Base-by-base conservation (phyloP, 192 early-diverging fungal genomes). In the Coemansia sp. region DNA sequence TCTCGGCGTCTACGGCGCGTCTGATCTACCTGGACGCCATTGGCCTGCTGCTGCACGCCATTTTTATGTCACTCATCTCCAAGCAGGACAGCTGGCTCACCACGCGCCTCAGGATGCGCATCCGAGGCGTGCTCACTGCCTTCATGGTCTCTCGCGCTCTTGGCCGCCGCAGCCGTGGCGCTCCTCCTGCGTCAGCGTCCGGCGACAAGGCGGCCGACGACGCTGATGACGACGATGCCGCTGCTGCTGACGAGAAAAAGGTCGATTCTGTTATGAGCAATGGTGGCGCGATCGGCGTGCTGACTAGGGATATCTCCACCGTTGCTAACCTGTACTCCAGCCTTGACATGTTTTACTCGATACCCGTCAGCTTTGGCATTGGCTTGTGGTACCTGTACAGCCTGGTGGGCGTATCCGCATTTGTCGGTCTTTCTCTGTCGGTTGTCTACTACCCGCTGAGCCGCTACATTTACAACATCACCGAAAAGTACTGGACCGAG, bases 341-440 rank as follows among this genome's bases (percentile, higher is more conserved):
- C 62, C 72, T 89, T 11, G 83, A 84, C 48, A 86, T 86, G 42
- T 58, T 89, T 8, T 87, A 86, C 42, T 70, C 68, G 19, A 80
- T 77, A 38, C 90, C 90, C 9, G 55, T 89, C 24, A 85, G 86
- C 50, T 76, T 89, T 34, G 34, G 85, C 27, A 81, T 92, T 39
- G 88, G 86, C 20, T 77, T 92, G 27, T 66, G 67, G 61, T 84
- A 80, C 50, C 79, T 96, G 34, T 89, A 91, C 39, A 69, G 70
- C 64, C 71, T 96, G n/a, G 80, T 96, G 27, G 94, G 94, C 10
- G 78, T 83, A 20, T 87, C 93, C 12, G 91, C 92, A 6, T 38
- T 94, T 13, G 83, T 88, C 45, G 93, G 92, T 9, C 74, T 95
- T 4, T 69, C 77, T 0, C 80, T 87, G 38, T 87, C 93, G 71